Conservation (phyloP, 2,329 filamentous ascomycete genomes). For the Didymella pomorum region DNA sequence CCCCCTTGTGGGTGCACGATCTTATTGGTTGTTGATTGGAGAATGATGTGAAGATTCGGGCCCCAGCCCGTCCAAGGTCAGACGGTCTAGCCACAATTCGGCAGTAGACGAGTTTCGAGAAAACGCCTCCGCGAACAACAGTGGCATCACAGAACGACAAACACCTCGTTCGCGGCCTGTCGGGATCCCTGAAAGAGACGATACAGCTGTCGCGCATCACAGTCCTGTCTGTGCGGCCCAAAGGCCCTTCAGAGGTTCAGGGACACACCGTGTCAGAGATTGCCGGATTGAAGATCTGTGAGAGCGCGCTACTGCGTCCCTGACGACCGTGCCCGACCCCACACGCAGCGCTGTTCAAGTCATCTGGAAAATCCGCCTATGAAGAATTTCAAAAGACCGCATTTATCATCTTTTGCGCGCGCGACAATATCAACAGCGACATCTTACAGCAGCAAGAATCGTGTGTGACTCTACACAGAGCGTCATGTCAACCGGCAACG, state of each 20-base stretch:
- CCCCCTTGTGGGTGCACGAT: slow-evolving; percentile 1
- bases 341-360: background rate
- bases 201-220: background rate
- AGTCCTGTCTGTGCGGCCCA: background rate
- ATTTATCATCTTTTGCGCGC: slow-evolving; percentile 2
- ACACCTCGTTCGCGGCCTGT: background rate
- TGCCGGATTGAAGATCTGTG: slow-evolving; percentile 1
- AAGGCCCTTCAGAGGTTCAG: background rate
- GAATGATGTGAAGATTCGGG: slow-evolving; percentile 1
- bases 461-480: slow-evolving; percentile 13
- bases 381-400: background rate
- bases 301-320: slow-evolving; percentile 1
- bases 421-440: slow-evolving; percentile 11
- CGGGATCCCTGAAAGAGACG: background rate
- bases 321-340: background rate
- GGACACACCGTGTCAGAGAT: slow-evolving; percentile 2
- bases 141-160: background rate
- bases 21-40: background rate
- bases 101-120: slow-evolving; percentile 1
- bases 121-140: background rate
- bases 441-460: background rate
- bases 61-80: background rate
- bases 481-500: slow-evolving; percentile 35
- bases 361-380: slow-evolving; percentile 4
- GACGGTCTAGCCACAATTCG: slow-evolving; percentile 1